Evolutionary conservation across 2,329 filamentous ascomycete genomes (phyloP), one percentile per base, ranked within the genome.

Genomic region (Cercospora sojina): DNA sequence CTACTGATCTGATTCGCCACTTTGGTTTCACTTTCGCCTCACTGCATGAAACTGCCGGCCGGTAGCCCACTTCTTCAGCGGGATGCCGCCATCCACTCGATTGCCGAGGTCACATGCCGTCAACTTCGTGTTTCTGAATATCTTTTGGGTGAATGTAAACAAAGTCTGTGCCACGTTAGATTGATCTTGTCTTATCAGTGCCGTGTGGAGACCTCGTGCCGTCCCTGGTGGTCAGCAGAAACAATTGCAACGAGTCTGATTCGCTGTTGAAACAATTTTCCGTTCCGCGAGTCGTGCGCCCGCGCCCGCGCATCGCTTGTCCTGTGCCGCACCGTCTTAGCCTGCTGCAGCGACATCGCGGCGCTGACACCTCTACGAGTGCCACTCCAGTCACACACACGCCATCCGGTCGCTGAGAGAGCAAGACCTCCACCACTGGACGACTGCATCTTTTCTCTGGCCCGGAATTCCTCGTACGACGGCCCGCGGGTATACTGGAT

Each of bases 41-140:
- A 20, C 35, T 62, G 59, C 47, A 55, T 55, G 23, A 55, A 62
- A 55, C 27, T 62, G 59, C 59, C 59, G 59, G 25, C 59, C 18
- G 59, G 59, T 13, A n/a, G 27, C 18, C 59, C 47, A 62, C 59
- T 31, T 62, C 47, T 31, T 47, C 43, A 47, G 43, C 43, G 43
- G 43, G 16, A 58, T 16, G 55, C 18, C 16, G 31, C 55, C 23
- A 29, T 25, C 23, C 23, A 27, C 51, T n/a, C 12, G 51, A 4
- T 31, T 55, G 43, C 43, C 43, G 18, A 47, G 43, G 43, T 47
- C 43, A 47, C 43, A 47, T 47, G 43, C 10, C 8, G 10, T 47
- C 43, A 20, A 18, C 18, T 12, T 13, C 6, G 43, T 20, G 43
- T 18, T 20, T 47, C 18, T 18, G 41, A 12, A 29, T 6, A 25